Base-by-base conservation (phyloP, 176 grass and related monocot genomes). In the Leersia perrieri region DNA sequence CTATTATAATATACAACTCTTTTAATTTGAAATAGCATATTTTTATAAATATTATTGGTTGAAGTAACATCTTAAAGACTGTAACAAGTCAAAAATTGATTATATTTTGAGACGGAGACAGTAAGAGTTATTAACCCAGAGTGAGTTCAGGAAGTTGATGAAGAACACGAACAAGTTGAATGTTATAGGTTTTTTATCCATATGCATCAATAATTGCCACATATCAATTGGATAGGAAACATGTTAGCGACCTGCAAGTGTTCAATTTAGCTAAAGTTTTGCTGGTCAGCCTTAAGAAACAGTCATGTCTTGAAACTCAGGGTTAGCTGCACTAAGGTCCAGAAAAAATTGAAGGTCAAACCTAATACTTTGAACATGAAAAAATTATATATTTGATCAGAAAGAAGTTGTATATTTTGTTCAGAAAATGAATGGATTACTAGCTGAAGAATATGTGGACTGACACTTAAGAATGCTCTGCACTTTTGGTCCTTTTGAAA, bases 401-500 rank as follows among this genome's bases (percentile, higher is more conserved):
- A 44, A 42, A 42, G 40, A 42, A 63, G 30, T 61, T 61, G 51
- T 61, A 72, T 28, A 18, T 14, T 61, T 72, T 61, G 10, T 41
- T 72, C 68, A 72, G 28, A 81, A 63, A 77, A 78, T 34, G 35
- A n/a, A 29, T n/a, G 35, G 11, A 4, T 76, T 51, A 81, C 49
- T 61, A 38, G 38, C 68, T 60, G 34, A 81, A 60, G 66, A 61
- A 63, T 45, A 12, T 63, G 68, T 72, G 26, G 30, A 63, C 2
- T 55, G 53, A 70, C 32, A 53, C 26, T 53, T 81, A 68, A 60
- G 61, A 74, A 60, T 86, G 27, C 23, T 64, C 44, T 42, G 75
- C 68, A 44, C 31, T 86, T 86, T 73, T 49, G 33, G 63, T 44
- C 44, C 38, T 87, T 82, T 58, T 47, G 32, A 49, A 58, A 44